A percentile compares a stretch with the other conserved stretches of the same genome.
Evolutionary conservation across 176 grass and related monocot genomes (phyloP).

Genomic region (Pontederia paniculata): DNA sequence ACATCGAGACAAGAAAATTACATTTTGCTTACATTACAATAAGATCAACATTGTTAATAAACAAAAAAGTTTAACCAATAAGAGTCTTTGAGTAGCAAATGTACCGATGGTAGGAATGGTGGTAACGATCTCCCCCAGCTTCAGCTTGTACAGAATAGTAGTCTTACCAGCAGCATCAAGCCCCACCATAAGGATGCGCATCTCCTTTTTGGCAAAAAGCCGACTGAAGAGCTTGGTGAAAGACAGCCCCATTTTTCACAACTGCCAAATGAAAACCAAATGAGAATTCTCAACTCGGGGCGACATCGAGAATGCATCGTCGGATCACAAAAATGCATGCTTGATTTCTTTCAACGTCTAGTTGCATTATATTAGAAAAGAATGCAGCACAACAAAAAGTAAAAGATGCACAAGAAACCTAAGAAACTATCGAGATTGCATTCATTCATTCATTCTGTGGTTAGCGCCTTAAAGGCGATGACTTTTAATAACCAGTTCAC

Average conservation of each 20-base stretch:
- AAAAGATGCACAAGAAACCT: too few relatives aligned
- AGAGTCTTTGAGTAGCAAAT: neutral
- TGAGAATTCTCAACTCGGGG: neutral
- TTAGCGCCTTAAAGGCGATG: too few relatives aligned
- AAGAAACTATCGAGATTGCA: too few relatives aligned
- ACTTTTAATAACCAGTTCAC: too few relatives aligned
- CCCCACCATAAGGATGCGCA: constrained; percentile 9
- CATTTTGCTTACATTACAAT: too few relatives aligned
- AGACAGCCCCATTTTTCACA: constrained; percentile 5
- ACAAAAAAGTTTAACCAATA: too few relatives aligned
- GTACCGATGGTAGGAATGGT: constrained; percentile 11
- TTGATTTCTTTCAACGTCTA: too few relatives aligned
- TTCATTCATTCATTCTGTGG: too few relatives aligned
- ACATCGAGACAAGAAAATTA: too few relatives aligned
- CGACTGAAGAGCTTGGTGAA: constrained; percentile 13
- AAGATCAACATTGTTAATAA: too few relatives aligned
- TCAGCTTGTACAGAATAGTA: constrained; percentile 14
- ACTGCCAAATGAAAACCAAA: neutral
- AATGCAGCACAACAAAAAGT: too few relatives aligned
- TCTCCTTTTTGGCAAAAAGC: constrained; percentile 14
- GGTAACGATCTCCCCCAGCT: constrained; percentile 12
- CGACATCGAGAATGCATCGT: neutral
- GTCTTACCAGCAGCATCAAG: constrained; percentile 16
- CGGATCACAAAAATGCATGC: neutral
- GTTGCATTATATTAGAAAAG: too few relatives aligned